phyloP scores from a whole-genome alignment of 345 rosid species.

The Brassica carinata region DNA sequence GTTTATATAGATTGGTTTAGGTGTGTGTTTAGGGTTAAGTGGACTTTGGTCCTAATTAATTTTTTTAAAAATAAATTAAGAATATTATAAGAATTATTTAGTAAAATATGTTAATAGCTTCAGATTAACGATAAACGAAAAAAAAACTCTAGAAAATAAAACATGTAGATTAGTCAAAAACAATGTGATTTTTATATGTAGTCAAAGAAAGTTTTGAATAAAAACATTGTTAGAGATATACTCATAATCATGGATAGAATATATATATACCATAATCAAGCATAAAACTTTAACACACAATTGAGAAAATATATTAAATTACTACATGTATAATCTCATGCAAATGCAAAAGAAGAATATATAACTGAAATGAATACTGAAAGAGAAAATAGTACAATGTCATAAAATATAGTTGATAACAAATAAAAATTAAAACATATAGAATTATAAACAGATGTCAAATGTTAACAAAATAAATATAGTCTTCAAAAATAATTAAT shows the following conservation, averaged over 20 bases:
- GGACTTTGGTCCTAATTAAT: not conserved
- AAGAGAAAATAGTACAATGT: too few relatives aligned
- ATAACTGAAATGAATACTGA: too few relatives aligned
- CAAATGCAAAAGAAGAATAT: not conserved
- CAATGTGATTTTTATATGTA: not conserved
- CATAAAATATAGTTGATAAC: not conserved
- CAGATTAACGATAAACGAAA: too few relatives aligned
- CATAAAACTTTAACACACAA: not conserved
- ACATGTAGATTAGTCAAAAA: not conserved
- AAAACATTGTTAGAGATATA: not conserved
- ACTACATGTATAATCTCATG: not conserved
- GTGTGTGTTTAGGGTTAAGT: not conserved
- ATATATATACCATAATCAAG: not conserved
- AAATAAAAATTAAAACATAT: too few relatives aligned
- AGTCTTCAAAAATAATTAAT: too few relatives aligned
- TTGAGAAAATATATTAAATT: too few relatives aligned
- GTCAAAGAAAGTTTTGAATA: not conserved
- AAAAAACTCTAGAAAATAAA: not conserved
- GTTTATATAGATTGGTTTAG: too few relatives aligned
- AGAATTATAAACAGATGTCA: too few relatives aligned
- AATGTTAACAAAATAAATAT: too few relatives aligned
- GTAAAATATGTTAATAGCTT: not conserved
- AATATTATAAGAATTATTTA: not conserved
- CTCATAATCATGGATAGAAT: not conserved
- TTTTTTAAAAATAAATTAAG: not conserved